Percentiles rank a stretch among this genome's conserved stretches.
Evolutionary conservation across 2,329 filamentous ascomycete species (phyloP).

Genomic region (Exophiala xenobiotica): DNA sequence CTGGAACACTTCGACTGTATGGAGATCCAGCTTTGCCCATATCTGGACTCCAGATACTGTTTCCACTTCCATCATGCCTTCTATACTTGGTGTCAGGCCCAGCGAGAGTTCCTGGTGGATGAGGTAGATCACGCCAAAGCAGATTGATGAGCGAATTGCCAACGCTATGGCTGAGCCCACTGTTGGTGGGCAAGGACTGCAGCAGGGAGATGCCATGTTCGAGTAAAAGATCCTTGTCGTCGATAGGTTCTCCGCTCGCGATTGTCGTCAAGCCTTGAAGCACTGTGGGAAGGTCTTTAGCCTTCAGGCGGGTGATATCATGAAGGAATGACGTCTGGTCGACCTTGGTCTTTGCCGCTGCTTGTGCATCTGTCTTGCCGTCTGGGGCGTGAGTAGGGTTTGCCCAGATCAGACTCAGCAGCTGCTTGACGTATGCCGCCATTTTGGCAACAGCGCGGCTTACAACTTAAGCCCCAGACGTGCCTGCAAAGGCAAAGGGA

Average conservation of each 20-base stretch:
- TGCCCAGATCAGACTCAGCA: background rate
- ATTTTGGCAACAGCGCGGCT: background rate
- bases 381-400: slow-evolving; percentile 41
- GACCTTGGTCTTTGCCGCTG: slow-evolving; percentile 32
- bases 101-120: slow-evolving; percentile 49
- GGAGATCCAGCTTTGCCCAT: slow-evolving; percentile 54
- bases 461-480: no score
- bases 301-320: slow-evolving; percentile 41
- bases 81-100: slow-evolving; percentile 48
- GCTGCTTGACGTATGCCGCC: background rate
- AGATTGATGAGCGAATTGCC: slow-evolving; percentile 54
- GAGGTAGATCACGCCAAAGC: slow-evolving; percentile 55
- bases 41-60: slow-evolving; percentile 52
- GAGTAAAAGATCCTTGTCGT: slow-evolving; percentile 50
- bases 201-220: slow-evolving; percentile 56
- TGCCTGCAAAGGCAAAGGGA: no score
- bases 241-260: slow-evolving; percentile 46
- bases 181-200: slow-evolving; percentile 51
- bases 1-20: slow-evolving; percentile 47
- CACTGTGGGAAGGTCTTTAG: slow-evolving; percentile 43
- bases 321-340: slow-evolving; percentile 44
- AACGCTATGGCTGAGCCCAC: slow-evolving; percentile 48
- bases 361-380: slow-evolving; percentile 44
- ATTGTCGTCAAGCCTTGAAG: slow-evolving; percentile 43
- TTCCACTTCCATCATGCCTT: slow-evolving; percentile 46